These are phyloP conservation scores for Aspergillus sp. DNA, from an alignment of 2,329 filamentous ascomycete genomes.

Conservation along the genomic window DNA sequence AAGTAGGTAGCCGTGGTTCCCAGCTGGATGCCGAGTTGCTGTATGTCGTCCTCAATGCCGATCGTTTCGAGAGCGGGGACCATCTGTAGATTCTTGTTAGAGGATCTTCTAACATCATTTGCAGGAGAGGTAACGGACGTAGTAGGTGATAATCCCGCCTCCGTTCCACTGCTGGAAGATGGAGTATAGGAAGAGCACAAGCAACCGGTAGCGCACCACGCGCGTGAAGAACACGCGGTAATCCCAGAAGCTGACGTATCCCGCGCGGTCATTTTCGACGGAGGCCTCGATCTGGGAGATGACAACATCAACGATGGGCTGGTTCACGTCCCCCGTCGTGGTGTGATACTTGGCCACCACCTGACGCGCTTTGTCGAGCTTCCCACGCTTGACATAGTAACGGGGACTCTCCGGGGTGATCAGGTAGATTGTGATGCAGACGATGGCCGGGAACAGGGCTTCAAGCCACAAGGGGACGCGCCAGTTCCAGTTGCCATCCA, in stretches of 20 bases:
- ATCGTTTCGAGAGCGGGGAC: conserved; percentile 43
- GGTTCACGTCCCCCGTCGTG: conserved; percentile 38
- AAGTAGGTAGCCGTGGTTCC: conserved; percentile 48
- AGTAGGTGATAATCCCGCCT: conserved; percentile 47
- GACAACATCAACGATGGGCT: conserved; percentile 44
- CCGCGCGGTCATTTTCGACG: conserved; percentile 38
- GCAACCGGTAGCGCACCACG: conserved; percentile 43
- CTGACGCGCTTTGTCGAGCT: conserved; percentile 22
- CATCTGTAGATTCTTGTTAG: conserved; percentile 16
- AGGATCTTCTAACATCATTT: too few relatives aligned
- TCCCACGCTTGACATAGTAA: conserved; percentile 35
- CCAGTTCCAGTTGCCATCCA: conserved; percentile 40
- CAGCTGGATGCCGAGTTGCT: conserved; percentile 44
- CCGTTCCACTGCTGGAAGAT: conserved; percentile 50
- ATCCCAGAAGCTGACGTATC: conserved; percentile 44
- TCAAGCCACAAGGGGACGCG: conserved; percentile 46
- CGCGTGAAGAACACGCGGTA: conserved; percentile 49
- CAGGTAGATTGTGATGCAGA: conserved; percentile 45
- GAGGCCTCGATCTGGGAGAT: conserved; percentile 47
- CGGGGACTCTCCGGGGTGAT: conserved; percentile 39
- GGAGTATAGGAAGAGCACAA: conserved; percentile 48
- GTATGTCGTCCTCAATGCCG: conserved; percentile 37
- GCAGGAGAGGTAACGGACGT: conserved; percentile 24
- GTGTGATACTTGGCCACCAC: conserved; percentile 45
- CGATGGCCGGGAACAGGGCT: conserved; percentile 47